A percentile compares a stretch with the other conserved stretches of the same genome.
Conservation (phyloP, 495 filamentous ascomycete genomes). For the Choiromyces venosus region DNA sequence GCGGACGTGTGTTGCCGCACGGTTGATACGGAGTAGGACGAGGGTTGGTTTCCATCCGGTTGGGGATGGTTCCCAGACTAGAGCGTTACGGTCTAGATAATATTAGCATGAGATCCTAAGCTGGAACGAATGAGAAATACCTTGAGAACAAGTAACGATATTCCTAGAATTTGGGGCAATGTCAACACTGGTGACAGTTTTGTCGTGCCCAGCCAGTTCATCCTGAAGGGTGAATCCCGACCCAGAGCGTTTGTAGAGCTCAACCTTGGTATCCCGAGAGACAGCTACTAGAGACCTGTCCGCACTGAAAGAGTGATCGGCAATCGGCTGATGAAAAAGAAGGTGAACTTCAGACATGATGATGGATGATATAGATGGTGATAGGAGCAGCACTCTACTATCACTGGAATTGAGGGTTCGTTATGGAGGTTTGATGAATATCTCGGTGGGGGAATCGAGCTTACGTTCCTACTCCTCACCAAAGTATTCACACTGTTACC, state of each 20-base stretch:
- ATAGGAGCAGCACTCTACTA: slow-evolving; percentile 99
- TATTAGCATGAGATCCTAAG: slow-evolving; percentile 11
- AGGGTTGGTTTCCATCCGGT: slow-evolving; percentile 94
- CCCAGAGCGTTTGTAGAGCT: slow-evolving; percentile 73
- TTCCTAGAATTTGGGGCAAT: slow-evolving; percentile 84
- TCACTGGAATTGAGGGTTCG: slow-evolving; percentile 43
- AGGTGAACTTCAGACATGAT: slow-evolving; percentile 93
- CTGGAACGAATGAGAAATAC: slow-evolving; percentile 46
- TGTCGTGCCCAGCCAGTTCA: slow-evolving; percentile 92
- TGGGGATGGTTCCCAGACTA: slow-evolving; percentile 91
- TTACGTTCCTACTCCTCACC: neutral
- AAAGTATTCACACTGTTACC: neutral
- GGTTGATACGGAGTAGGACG: slow-evolving; percentile 93
- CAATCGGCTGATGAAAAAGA: slow-evolving; percentile 92
- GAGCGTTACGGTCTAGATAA: slow-evolving; percentile 82
- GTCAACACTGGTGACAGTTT: slow-evolving; percentile 91
- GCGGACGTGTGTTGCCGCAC: slow-evolving; percentile 91
- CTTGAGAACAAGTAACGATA: slow-evolving; percentile 97
- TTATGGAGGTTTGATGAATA: slow-evolving; percentile 5
- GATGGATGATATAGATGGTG: slow-evolving; percentile 41
- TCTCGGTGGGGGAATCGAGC: neutral
- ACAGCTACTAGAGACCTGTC: slow-evolving; percentile 86
- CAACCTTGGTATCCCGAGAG: slow-evolving; percentile 81
- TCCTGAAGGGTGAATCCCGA: slow-evolving; percentile 77
- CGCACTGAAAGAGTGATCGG: slow-evolving; percentile 94